Evolutionary conservation across 106 monocot genomes (phyloP), one percentile per base, ranked within the genome.

Genomic region (Chionographis japonica): DNA sequence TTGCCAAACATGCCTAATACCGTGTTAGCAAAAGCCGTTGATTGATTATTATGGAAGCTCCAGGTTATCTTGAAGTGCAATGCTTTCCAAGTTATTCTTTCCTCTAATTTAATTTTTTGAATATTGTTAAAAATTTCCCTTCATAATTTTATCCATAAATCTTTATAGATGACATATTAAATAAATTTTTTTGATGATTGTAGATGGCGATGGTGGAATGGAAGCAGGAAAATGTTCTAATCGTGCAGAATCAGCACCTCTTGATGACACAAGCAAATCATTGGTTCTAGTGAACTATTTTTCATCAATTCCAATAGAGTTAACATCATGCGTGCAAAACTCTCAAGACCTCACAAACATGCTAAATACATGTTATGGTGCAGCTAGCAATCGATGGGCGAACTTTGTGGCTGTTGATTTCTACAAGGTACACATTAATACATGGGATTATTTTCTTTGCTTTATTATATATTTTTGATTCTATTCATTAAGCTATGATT

Each of bases 141-240:
- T 27, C 27, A 27, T 27, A 27, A 27, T 27, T 1, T 27, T 27
- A 27, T 27, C 27, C 27, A 27, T 27, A 1, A 27, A 27, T 27
- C 27, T 27, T 27, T 27, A 27, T 27, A 27, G 27, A 27, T 27
- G 27, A 27, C 27, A 27, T 27, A 27, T 27, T 27, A 27, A 27
- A 27, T 27, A 0, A 0, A 0, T 27, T 27, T 27, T 27, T 27
- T 27, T 27, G 27, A 27, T 27, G 27, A 27, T 27, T 27, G 27
- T 70, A 92, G 92, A 92, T 75, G 87, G 91, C 18, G 77, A 91
- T 75, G 85, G 69, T 54, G 87, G 85, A 43, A 88, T 88, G 88
- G 70, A 74, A 40, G 76, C 49, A 8, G 88, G 88, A n/a, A 65
- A 61, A 14, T 92, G 92, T 57, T 70, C 54, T 12, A 88, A 88